Evolutionary conservation across 345 rosid species (phyloP), one percentile per base, ranked within the genome.

Genomic region (Brassica carinata): DNA sequence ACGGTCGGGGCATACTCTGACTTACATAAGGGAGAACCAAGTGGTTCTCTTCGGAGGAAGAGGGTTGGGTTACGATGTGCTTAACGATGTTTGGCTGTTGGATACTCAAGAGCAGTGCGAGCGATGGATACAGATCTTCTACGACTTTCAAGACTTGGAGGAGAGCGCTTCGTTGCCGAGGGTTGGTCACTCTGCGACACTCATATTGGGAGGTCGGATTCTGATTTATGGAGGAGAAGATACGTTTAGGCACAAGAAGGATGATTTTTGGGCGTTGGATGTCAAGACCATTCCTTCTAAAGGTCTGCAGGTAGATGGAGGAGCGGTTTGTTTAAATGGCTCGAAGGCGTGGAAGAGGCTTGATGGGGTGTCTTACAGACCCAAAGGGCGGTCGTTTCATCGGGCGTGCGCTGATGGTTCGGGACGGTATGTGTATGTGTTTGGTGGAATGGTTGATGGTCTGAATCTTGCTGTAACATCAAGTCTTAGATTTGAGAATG

Each of bases 181-280:
- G n/a, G 99, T 96, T 69, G 99, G 99, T 79, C 99, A 96, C 89
- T 91, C 97, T 0, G 97, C 98, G 17, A 85, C 88, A 1, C 90
- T 84, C 7, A 84, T 90, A 59, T 71, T 92, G 71, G 98, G 98
- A 45, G 94, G 97, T 31, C 80, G 83, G 53, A 72, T 96, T 82
- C 87, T 96, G 58, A 90, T 96, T 36, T 86, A 91, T 29, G 99
- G 98, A 38, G 99, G 99, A 2, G 99, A 96, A 86, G 99, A 96
- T 81, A 86, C 98, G 13, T 31, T 74, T 76, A 89, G 98, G 81
- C 89, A 85, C 66, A 85, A 94, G 72, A 96, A 96, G 78, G 90
- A 90, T 27, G 99, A 96, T 80, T 90, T 93, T 34, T 96, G 98
- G 99, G 80, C 88, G 30, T 85, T 96, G 67, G 92, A 96, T 81